These are phyloP conservation scores for Cajanus cajan DNA, from an alignment of 306 rosid genomes.

Conservation along the genomic window DNA sequence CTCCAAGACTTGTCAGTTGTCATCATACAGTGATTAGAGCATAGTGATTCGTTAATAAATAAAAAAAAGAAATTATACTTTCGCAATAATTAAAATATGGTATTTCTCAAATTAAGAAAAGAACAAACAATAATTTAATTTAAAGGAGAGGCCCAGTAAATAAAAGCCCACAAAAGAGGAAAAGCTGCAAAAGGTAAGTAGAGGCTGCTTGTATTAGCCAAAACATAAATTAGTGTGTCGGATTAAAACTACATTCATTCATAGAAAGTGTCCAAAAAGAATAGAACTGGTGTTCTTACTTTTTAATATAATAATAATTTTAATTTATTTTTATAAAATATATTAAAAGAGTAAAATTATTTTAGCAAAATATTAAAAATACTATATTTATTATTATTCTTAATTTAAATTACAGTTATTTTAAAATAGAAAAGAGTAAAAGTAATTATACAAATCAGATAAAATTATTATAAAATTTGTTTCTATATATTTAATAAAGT, in stretches of 20 bases:
- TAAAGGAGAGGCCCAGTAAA: neutral
- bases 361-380: too few species aligned
- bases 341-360: too few species aligned
- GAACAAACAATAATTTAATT: neutral
- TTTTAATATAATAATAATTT: too few species aligned
- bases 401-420: too few species aligned
- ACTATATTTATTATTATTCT: too few species aligned
- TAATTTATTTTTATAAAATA: too few species aligned
- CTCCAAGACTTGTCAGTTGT: neutral
- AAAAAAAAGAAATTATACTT: neutral
- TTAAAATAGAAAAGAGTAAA: too few species aligned
- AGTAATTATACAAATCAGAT: too few species aligned
- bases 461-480: too few species aligned
- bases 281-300: too few species aligned
- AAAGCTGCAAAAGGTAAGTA: neutral
- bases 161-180: neutral
- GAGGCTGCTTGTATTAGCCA: neutral
- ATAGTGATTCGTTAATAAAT: neutral
- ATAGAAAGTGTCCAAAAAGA: neutral
- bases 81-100: neutral
- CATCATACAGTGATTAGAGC: neutral
- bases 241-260: neutral
- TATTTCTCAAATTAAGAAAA: neutral
- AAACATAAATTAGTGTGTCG: neutral
- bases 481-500: too few species aligned